Evolutionary conservation across 768 basidiomycete genomes (phyloP), one percentile per base, ranked within the genome.

Genomic region (Lactarius hatsudake): DNA sequence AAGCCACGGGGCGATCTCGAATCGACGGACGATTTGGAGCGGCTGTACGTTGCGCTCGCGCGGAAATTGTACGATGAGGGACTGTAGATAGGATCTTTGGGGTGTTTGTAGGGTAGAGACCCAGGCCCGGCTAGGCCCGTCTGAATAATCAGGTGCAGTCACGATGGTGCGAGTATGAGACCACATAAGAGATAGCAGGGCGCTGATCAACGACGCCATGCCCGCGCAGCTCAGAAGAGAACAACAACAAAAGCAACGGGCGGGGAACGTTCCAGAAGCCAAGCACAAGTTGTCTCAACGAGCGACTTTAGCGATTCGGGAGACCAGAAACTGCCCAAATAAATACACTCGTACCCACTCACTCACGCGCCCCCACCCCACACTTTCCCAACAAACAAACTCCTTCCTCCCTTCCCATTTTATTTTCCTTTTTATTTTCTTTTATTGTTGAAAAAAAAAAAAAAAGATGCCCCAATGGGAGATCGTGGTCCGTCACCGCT

Each of bases 61-160:
- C 84, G 90, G 76, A 96, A 93, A 79, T 77, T 99, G 78, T 94
- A 95, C 71, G 91, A 98, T 65, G 94, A 97, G 74, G 96, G 96
- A 13, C 77, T 95, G 73, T 97, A 17, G 45, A 56, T 32, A 38
- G 36, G 36, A 38, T 45, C 43, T 45, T 45, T 23, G 48, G 48
- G 48, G 48, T 10, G 45, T 7, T 51, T 23, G 20, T 4, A 2
- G 8, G 9, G 10, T 23, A 23, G 26, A 38, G 36, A 38, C 36
- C 51, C 51, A 53, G 51, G 23, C 51, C 51, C 12, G 51, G 51
- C 51, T 10, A 53, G 51, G 51, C 51, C 51, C 26, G 51, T 51
- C 48, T 51, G 23, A 51, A 51, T 51, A 51, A 51, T 51, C 9
- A 23, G 23, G 23, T 51, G 23, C 23, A 23, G 48, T 51, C 51